phyloP scores from a whole-genome alignment of 139 green algal genomes.

The Chlorella ohadii region DNA sequence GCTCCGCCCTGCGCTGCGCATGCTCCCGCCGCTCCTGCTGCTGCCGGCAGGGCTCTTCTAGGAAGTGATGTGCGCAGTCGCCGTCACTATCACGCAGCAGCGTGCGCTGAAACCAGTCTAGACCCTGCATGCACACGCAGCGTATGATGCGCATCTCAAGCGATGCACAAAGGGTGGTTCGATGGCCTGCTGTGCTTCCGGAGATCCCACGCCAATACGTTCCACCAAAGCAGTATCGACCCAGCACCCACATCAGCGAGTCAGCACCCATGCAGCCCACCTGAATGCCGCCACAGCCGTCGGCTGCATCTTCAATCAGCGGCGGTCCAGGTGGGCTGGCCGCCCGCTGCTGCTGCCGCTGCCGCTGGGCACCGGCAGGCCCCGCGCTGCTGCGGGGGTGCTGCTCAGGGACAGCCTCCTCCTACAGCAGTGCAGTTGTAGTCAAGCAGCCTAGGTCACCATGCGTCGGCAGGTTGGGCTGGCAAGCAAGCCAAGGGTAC shows the following conservation, averaged over 20 bases:
- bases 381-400: background rate
- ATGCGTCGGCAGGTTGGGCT: too few species aligned
- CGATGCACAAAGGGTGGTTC: too few species aligned
- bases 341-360: background rate
- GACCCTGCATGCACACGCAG: constrained; percentile 30
- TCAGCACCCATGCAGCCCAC: too few species aligned
- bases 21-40: background rate
- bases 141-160: too few species aligned
- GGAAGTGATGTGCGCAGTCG: constrained; percentile 41
- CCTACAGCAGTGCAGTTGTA: background rate
- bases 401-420: background rate
- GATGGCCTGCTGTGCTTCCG: too few species aligned
- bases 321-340: background rate
- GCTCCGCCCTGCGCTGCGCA: background rate
- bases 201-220: too few species aligned
- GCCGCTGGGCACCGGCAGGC: background rate
- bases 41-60: constrained; percentile 27
- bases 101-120: constrained; percentile 38
- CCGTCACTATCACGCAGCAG: constrained; percentile 40
- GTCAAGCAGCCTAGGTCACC: too few species aligned
- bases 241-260: too few species aligned
- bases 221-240: too few species aligned
- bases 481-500: too few species aligned
- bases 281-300: constrained; percentile 7
- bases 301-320: background rate